These are phyloP conservation scores for Artemisia tridentata DNA, from an alignment of 129 eudicot genomes.

Conservation along the genomic window DNA sequence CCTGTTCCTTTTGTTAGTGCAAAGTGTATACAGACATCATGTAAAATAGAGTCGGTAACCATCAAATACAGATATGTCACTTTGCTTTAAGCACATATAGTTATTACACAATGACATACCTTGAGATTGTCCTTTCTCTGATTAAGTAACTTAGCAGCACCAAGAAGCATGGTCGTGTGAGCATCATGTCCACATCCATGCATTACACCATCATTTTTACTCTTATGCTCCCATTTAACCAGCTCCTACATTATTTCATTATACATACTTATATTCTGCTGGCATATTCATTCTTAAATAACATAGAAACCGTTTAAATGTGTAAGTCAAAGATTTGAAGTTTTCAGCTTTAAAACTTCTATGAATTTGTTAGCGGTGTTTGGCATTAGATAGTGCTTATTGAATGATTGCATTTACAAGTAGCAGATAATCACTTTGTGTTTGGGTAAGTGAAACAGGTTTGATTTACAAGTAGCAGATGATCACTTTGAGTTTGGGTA, in stretches of 20 bases:
- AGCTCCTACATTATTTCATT: background rate
- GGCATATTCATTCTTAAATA: background rate
- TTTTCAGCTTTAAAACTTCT: no score
- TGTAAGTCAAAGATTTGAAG: background rate
- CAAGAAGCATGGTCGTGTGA: constrained; percentile 89
- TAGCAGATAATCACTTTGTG: no score
- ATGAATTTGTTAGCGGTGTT: no score
- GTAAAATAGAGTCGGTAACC: background rate
- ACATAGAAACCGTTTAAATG: background rate
- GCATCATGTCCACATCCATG: constrained; percentile 97
- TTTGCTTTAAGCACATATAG: no score
- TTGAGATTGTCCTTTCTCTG: constrained; percentile 66
- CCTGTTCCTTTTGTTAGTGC: background rate
- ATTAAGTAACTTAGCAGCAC: constrained; percentile 87
- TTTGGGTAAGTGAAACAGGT: no score
- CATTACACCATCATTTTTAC: constrained; percentile 78
- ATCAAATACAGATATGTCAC: background rate
- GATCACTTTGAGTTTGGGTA: no score
- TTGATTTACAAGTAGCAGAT: no score
- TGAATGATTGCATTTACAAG: no score
- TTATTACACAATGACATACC: constrained; percentile 32
- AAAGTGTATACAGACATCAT: background rate
- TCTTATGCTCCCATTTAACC: constrained; percentile 87
- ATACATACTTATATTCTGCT: no score
- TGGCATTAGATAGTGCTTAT: no score